Evolutionary conservation across 2,329 filamentous ascomycete genomes (phyloP), one percentile per base, ranked within the genome.

Genomic region (Leptographium flavum): DNA sequence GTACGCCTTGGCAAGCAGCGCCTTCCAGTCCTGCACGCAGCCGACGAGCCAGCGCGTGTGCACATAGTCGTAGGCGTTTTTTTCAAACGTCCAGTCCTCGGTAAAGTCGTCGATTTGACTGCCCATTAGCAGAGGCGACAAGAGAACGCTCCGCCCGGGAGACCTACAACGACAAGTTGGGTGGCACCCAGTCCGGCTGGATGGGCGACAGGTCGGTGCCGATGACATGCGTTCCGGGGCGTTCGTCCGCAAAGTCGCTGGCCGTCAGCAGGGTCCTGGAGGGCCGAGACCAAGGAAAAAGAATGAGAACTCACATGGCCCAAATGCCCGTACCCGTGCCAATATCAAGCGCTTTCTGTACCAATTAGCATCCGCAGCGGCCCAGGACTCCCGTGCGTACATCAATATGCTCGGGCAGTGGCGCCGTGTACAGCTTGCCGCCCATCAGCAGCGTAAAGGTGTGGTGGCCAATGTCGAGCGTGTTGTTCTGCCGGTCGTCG

Each of bases 131-230:
- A n/a, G 25, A 30, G n/a, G n/a, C n/a, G 14, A 32, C 17, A 22
- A 9, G 23, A 22, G 19, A 25, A n/a, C n/a, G n/a, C n/a, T n/a
- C n/a, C 21, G 23, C 13, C 22, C 9, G 10, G 4, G 25, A 28
- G 8, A 47, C 43, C 22, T 22, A 48, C 46, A 48, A 48, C 2
- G 23, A 15, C 33, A 48, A 23, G 25, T 50, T 50, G 4, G 48
- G 46, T 14, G 48, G 48, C 14, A 50, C 41, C 48, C 46, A 50
- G 23, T 28, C 37, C 19, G 48, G 48, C 41, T 50, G 48, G 15
- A 66, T 63, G 4, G 65, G 64, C 3, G 65, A 68, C 3, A 69
- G 58, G 47, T 69, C 65, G 19, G 62, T 67, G 38, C 65, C 65
- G 38, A 56, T 63, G 43, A 68, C 65, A 30, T 49, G 62, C 50